Evolutionary conservation across 2,329 filamentous ascomycete genomes (phyloP).

Genomic region (Pseudogymnoascus sp.): DNA sequence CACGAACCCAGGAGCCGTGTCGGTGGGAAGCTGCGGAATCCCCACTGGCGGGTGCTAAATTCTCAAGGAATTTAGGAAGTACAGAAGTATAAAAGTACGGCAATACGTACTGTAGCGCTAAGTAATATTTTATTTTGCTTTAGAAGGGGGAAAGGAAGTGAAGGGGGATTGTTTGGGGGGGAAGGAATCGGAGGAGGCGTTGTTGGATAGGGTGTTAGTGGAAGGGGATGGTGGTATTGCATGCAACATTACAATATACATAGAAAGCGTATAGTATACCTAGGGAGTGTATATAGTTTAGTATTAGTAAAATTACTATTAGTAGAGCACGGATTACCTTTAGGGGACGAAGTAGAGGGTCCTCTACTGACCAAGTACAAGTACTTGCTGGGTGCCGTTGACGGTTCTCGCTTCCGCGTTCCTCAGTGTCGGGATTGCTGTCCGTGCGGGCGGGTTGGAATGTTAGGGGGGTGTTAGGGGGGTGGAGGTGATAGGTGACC

Average conservation of each 20-base stretch:
- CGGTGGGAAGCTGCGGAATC: slow-evolving; percentile 3
- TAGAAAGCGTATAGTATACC: not conserved
- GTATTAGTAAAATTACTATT: not conserved
- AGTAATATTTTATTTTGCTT: not conserved
- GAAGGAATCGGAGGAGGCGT: not conserved
- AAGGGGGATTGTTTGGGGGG: not conserved
- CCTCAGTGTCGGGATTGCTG: slow-evolving; percentile 5
- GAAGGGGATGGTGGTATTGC: not conserved
- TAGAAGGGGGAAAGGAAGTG: not conserved
- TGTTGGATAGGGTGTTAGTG: not conserved
- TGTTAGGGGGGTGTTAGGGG: not conserved
- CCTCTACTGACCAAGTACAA: not conserved
- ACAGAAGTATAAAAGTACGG: not conserved
- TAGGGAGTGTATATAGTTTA: not conserved
- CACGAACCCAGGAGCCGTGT: slow-evolving; percentile 6
- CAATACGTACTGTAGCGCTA: not conserved
- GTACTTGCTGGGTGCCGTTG: not conserved
- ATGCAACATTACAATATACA: not conserved
- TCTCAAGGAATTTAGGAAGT: not conserved
- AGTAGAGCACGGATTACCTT: not conserved
- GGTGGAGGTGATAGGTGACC: not conserved
- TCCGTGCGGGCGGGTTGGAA: not conserved
- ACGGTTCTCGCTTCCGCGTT: not conserved
- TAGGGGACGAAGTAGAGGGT: not conserved
- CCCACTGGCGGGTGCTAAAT: slow-evolving; percentile 3